Percentiles rank a stretch among this genome's conserved stretches.
phyloP scores from a whole-genome alignment of 2,329 filamentous ascomycete genomes.

The Lasiodiplodia theobromae region DNA sequence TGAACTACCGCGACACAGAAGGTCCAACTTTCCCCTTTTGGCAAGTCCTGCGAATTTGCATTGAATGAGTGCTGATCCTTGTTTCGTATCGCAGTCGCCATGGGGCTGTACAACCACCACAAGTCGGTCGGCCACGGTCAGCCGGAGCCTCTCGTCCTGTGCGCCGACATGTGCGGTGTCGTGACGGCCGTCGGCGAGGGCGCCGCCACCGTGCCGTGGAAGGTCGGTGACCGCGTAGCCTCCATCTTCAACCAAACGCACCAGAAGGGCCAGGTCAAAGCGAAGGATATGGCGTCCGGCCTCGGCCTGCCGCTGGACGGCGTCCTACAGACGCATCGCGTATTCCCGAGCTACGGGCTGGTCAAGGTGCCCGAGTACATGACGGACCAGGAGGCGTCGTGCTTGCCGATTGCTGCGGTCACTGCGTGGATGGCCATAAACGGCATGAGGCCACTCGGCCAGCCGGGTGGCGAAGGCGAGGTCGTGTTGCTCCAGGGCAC shows the following conservation, averaged over 20 bases:
- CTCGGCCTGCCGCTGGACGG: conserved; percentile 68
- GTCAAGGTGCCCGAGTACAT: conserved; percentile 65
- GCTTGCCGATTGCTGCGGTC: conserved; percentile 66
- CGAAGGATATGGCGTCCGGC: conserved; percentile 62
- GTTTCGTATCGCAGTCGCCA: conserved; percentile 58
- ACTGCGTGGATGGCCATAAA: conserved; percentile 73
- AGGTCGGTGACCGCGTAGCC: conserved; percentile 69
- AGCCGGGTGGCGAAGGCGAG: conserved; percentile 53
- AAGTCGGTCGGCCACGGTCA: conserved; percentile 53
- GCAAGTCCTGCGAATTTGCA: neutral
- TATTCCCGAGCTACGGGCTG: conserved; percentile 64
- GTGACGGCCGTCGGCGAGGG: conserved; percentile 60
- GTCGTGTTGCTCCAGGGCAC: conserved; percentile 53
- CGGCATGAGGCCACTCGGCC: conserved; percentile 62
- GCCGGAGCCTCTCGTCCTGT: conserved; percentile 62
- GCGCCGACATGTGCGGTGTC: conserved; percentile 74
- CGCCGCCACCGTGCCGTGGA: conserved; percentile 53
- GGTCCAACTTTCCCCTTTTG: conserved; percentile 35
- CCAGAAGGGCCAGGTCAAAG: conserved; percentile 65
- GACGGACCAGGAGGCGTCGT: conserved; percentile 65
- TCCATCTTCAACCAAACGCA: conserved; percentile 67
- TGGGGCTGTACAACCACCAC: conserved; percentile 73
- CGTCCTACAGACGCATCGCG: conserved; percentile 65
- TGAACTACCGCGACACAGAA: conserved; percentile 63
- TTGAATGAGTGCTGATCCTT: conserved; percentile 13